Evolutionary conservation across 2,329 filamentous ascomycete species (phyloP), one percentile per base, ranked within the genome.

Genomic region (Pseudonectria foliicola): DNA sequence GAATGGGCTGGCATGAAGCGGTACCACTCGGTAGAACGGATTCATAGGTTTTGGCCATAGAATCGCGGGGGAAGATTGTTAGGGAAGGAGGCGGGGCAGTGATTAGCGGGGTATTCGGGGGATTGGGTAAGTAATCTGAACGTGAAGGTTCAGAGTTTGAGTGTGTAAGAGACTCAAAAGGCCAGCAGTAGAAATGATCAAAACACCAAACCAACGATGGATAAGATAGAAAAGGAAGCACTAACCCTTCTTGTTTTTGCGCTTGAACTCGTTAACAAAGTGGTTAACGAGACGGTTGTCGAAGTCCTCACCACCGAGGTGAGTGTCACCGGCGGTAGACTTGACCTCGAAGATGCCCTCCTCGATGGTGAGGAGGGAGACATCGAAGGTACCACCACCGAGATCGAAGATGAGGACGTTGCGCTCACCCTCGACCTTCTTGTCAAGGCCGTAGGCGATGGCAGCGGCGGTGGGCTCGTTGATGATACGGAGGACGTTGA

Each of bases 391-490:
- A 79, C 92, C 92, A 79, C 92, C 92, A 79, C 92, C 92, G 47
- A 98, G 82, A 82, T 98, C 92, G 77, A 96, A 98, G 75, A 98
- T 96, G 53, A 98, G 79, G 60, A 98, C 90, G 65, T 96, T 95
- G 61, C 92, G 87, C 79, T 96, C 92, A 78, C 95, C 95, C 66
- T 85, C 85, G 35, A 86, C 85, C 77, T 94, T 95, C 73, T 87
- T 88, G 61, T 89, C 89, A 44, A 98, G 85, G 78, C 92, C 92
- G 68, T 98, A 98, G 56, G 92, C 92, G 58, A 96, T 96, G 56
- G 92, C 92, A 45, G 92, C 92, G 53, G 92, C 92, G 47, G 92
- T 98, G 43, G 92, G 92, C 76, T 98, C 92, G 80, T 98, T 98
- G 74, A 98, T 96, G 73, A 98, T 96, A 78, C 92, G 89, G 67